Conservation (phyloP, 164 flowering plant species). For the Umbellularia californica region DNA sequence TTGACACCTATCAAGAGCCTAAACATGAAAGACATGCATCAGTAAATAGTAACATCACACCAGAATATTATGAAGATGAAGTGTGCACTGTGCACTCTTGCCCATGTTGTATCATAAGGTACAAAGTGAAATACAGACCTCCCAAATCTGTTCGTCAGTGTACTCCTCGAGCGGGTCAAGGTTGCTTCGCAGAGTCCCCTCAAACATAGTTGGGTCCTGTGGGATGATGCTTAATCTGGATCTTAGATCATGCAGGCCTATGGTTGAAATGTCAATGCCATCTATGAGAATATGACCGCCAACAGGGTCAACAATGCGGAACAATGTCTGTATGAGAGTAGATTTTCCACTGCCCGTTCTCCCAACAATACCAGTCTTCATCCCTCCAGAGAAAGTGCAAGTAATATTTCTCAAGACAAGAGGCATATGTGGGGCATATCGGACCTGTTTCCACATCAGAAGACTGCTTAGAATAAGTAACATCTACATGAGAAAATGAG, state of each 20-base stretch:
- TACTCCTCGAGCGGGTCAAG: slow-evolving; percentile 42
- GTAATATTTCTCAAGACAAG: slow-evolving; percentile 34
- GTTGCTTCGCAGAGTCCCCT: slow-evolving; percentile 37
- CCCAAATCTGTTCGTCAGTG: slow-evolving; percentile 46
- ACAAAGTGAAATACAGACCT: slow-evolving; percentile 21
- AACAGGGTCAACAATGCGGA: slow-evolving; percentile 40
- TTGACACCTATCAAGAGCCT: slow-evolving; percentile 46
- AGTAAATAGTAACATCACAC: background rate
- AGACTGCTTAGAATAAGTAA: background rate
- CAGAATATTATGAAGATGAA: background rate
- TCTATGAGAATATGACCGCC: slow-evolving; percentile 36
- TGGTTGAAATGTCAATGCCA: slow-evolving; percentile 30
- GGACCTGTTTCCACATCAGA: slow-evolving; percentile 23
- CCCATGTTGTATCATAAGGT: no score
- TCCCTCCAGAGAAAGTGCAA: slow-evolving; percentile 35
- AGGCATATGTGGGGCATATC: slow-evolving; percentile 45
- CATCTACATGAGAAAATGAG: background rate
- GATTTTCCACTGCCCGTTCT: slow-evolving; percentile 50
- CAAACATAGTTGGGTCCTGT: slow-evolving; percentile 48
- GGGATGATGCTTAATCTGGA: slow-evolving; percentile 44
- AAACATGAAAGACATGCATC: slow-evolving; percentile 3
- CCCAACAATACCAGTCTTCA: slow-evolving; percentile 41
- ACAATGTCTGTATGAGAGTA: slow-evolving; percentile 38
- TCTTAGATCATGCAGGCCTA: slow-evolving; percentile 43
- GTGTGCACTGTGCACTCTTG: background rate